These are phyloP conservation scores for Suillus discolor DNA, from an alignment of 768 basidiomycete genomes.

Conservation along the genomic window DNA sequence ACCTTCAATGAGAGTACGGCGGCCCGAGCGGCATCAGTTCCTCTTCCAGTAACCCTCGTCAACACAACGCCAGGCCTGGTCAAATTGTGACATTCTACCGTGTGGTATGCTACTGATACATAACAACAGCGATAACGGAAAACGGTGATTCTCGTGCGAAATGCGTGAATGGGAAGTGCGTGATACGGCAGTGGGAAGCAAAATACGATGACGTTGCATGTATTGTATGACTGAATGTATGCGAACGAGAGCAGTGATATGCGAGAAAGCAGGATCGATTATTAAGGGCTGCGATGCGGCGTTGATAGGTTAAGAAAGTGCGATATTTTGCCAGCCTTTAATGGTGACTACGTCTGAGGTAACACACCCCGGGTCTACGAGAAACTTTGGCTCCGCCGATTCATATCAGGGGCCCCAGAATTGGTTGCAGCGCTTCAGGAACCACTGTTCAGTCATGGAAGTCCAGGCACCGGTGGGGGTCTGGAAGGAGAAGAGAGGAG, in stretches of 20 bases:
- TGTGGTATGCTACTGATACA: neutral
- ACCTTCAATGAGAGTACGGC: neutral
- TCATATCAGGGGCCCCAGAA: neutral
- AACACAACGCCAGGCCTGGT: neutral
- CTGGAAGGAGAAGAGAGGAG: slow-evolving; percentile 12
- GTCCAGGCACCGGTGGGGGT: neutral
- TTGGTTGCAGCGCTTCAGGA: slow-evolving; percentile 3
- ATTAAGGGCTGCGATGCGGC: neutral
- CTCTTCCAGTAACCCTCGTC: neutral
- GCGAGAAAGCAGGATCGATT: neutral
- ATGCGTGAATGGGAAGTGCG: neutral
- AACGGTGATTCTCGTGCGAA: neutral
- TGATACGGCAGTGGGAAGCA: neutral
- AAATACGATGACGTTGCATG: neutral
- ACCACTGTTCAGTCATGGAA: slow-evolving; percentile 3
- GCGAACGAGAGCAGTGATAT: neutral
- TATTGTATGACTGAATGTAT: neutral
- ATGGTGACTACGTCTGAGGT: neutral
- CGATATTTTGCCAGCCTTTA: neutral
- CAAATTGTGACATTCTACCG: neutral
- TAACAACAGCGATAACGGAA: neutral
- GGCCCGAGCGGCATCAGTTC: neutral
- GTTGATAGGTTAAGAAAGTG: neutral
- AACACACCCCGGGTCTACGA: neutral
- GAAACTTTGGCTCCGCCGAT: neutral